These are phyloP conservation scores for Elongisporangium anandrum DNA, from an alignment of 352 stramenopile species.

Conservation along the genomic window DNA sequence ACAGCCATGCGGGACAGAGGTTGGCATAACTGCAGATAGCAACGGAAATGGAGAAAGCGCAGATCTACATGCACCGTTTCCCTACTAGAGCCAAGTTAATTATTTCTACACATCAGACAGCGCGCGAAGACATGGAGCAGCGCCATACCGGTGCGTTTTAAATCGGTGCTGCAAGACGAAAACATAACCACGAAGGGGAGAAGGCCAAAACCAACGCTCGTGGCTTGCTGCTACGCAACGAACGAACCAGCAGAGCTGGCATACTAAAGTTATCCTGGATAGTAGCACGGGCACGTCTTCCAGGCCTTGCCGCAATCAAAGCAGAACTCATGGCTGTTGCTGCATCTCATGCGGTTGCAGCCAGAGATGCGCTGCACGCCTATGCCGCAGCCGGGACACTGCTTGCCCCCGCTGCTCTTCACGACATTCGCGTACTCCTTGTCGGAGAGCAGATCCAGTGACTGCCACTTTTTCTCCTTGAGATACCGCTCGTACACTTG, in stretches of 20 bases:
- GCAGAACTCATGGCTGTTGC: slow-evolving; percentile 65
- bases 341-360: slow-evolving; percentile 59
- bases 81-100: too few relatives aligned
- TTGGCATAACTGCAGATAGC: too few relatives aligned
- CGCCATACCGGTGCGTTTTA: too few relatives aligned
- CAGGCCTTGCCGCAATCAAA: slow-evolving; percentile 28
- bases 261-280: background rate
- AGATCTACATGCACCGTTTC: too few relatives aligned
- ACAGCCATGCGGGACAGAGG: too few relatives aligned
- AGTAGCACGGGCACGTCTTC: slow-evolving; percentile 36
- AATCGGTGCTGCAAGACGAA: too few relatives aligned
- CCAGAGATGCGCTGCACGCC: slow-evolving; percentile 45
- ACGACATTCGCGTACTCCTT: slow-evolving; percentile 51
- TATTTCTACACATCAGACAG: too few relatives aligned
- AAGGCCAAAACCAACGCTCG: background rate
- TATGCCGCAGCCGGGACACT: slow-evolving; percentile 68
- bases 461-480: slow-evolving; percentile 41
- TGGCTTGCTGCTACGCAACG: background rate
- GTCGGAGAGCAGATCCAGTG: slow-evolving; percentile 47
- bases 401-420: slow-evolving; percentile 21
- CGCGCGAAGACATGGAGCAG: too few relatives aligned
- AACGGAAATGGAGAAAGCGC: too few relatives aligned
- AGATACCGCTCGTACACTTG: slow-evolving; percentile 49
- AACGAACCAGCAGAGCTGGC: background rate
- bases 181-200: too few relatives aligned